phyloP scores from a whole-genome alignment of 805 yeast species.

The Lipomyces kockii region DNA sequence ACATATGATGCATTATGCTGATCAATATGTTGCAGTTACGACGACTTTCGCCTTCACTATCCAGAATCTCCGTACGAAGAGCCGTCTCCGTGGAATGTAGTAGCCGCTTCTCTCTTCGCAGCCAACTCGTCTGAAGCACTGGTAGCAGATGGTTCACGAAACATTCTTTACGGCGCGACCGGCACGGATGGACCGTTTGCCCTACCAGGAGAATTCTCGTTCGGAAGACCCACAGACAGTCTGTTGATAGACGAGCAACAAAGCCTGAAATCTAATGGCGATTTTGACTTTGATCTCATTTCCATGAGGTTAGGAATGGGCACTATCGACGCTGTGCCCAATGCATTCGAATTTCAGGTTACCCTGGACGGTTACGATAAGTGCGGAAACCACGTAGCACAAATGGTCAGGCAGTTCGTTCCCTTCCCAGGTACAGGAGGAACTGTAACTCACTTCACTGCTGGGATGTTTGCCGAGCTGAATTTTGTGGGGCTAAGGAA shows the following conservation, averaged over 20 bases:
- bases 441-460: slow-evolving; percentile 6
- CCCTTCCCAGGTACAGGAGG: slow-evolving; percentile 13
- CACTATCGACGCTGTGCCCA: slow-evolving; percentile 1
- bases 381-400: slow-evolving; percentile 11
- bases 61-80: slow-evolving; percentile 10
- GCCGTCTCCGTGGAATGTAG: slow-evolving; percentile 13
- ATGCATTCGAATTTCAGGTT: not conserved
- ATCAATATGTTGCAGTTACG: slow-evolving; percentile 1
- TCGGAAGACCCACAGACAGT: not conserved
- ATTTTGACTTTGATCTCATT: slow-evolving; percentile 11
- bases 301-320: slow-evolving; percentile 4
- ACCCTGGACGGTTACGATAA: slow-evolving; percentile 3
- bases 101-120: slow-evolving; percentile 9
- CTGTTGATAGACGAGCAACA: slow-evolving; percentile 1
- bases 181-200: slow-evolving; percentile 5
- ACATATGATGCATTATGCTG: not conserved
- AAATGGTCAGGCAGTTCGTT: not conserved
- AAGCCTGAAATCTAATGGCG: slow-evolving; percentile 4
- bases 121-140: slow-evolving; percentile 11
- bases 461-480: slow-evolving; percentile 6
- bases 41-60: slow-evolving; percentile 14
- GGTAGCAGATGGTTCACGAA: slow-evolving; percentile 9
- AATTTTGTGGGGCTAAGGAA: slow-evolving; percentile 7
- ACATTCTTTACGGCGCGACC: slow-evolving; percentile 10
- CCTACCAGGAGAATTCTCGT: too few relatives aligned